A percentile compares a stretch with the other conserved stretches of the same genome.
These are phyloP conservation scores for Talaromyces marneffei DNA, from an alignment of 2,329 filamentous ascomycete genomes.

Conservation along the genomic window DNA sequence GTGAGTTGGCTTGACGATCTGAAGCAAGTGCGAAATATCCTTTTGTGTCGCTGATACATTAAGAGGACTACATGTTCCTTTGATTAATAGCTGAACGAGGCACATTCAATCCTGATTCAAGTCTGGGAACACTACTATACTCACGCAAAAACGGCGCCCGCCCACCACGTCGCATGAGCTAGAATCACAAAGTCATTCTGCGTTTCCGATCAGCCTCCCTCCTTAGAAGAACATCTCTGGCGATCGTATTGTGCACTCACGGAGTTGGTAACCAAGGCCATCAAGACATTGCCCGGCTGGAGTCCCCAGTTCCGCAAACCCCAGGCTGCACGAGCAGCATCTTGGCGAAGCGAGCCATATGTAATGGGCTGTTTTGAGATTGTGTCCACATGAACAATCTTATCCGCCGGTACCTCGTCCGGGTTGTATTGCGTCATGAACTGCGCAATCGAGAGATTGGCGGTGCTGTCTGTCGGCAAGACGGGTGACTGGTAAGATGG, in stretches of 20 bases:
- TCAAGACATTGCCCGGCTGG: slow-evolving; percentile 18
- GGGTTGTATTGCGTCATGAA: slow-evolving; percentile 25
- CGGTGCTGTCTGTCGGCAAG: not conserved
- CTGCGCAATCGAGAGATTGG: slow-evolving; percentile 19
- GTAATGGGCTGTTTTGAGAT: slow-evolving; percentile 22
- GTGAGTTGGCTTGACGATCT: slow-evolving; percentile 20
- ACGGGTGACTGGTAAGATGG: not conserved
- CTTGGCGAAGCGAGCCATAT: slow-evolving; percentile 23
- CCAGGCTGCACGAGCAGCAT: slow-evolving; percentile 21
- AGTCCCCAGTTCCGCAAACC: slow-evolving; percentile 20
- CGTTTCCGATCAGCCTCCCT: not conserved
- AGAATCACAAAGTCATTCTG: slow-evolving; percentile 24
- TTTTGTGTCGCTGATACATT: slow-evolving; percentile 20
- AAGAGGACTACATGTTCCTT: slow-evolving; percentile 8
- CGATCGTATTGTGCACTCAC: not conserved
- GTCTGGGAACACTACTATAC: not conserved
- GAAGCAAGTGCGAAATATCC: slow-evolving; percentile 22
- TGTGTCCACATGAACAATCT: slow-evolving; percentile 23
- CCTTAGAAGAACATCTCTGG: not conserved
- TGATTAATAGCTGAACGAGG: not conserved
- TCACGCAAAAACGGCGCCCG: slow-evolving; percentile 21
- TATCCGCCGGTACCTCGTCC: slow-evolving; percentile 19
- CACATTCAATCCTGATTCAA: not conserved
- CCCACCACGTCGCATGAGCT: slow-evolving; percentile 25
- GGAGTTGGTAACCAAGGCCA: slow-evolving; percentile 23